Conservation (phyloP, 305 asterid genomes). For the Andrographis paniculata region DNA sequence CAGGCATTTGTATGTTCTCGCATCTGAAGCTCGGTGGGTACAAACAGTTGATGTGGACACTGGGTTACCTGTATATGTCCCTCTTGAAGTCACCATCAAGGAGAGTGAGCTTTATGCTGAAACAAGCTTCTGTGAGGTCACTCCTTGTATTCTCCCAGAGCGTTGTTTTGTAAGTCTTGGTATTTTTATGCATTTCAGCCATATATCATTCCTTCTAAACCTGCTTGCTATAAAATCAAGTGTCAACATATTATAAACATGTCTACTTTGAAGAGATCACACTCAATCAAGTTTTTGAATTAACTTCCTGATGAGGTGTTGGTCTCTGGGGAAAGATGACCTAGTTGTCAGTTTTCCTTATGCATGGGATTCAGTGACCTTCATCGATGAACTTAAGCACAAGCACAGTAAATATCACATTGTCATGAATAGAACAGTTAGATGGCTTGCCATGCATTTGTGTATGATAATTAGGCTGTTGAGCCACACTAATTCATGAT, state of each 20-base stretch:
- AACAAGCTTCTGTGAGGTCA: constrained; percentile 89
- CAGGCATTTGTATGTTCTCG: constrained; percentile 97
- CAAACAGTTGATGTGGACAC: constrained; percentile 96
- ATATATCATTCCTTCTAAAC: constrained; percentile 12
- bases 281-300: constrained; percentile 5
- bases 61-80: constrained; percentile 87
- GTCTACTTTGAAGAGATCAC: constrained; percentile 2
- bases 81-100: constrained; percentile 73
- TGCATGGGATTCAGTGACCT: too few species aligned
- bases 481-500: constrained; percentile 1
- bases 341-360: neutral
- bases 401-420: too few species aligned
- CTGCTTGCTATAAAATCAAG: too few species aligned
- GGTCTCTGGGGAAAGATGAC: constrained; percentile 8
- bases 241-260: too few species aligned
- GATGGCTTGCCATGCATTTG: constrained; percentile 9
- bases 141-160: constrained; percentile 97
- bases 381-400: too few species aligned
- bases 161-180: constrained; percentile 68
- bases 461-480: constrained; percentile 13
- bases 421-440: constrained; percentile 11
- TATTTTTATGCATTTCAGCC: constrained; percentile 13
- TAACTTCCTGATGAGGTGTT: constrained; percentile 7
- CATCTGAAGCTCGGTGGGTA: constrained; percentile 97
- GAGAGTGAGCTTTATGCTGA: constrained; percentile 79